These are phyloP conservation scores for Epipyxis sp. DNA, from an alignment of 108 stramenopile genomes.

Conservation along the genomic window DNA sequence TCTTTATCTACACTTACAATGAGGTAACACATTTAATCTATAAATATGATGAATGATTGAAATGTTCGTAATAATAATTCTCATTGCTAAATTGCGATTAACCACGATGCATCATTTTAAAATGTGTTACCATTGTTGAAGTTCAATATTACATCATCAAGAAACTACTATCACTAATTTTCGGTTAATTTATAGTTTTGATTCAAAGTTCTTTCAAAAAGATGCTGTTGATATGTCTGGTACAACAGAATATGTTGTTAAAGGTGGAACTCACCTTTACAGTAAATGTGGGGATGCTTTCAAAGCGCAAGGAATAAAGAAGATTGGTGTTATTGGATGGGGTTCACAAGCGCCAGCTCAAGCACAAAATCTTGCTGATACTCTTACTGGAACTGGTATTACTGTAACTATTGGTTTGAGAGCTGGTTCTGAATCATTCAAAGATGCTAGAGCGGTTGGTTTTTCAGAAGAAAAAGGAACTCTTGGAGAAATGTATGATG, in stretches of 20 bases:
- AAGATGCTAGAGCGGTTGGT: constrained; percentile 78
- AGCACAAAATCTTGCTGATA: constrained; percentile 89
- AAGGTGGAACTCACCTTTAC: constrained; percentile 94
- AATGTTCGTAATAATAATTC: too few relatives aligned
- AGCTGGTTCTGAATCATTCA: constrained; percentile 81
- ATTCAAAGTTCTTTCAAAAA: constrained; percentile 78
- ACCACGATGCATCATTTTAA: too few relatives aligned
- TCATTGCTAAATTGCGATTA: too few relatives aligned
- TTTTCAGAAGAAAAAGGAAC: constrained; percentile 84
- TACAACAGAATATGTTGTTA: constrained; percentile 86
- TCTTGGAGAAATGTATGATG: constrained; percentile 92
- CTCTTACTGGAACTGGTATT: constrained; percentile 76
- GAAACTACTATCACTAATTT: too few relatives aligned
- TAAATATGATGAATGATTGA: too few relatives aligned
- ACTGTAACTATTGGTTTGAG: constrained; percentile 88
- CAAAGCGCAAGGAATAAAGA: constrained; percentile 73
- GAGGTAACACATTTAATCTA: too few relatives aligned
- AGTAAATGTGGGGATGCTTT: constrained; percentile 85
- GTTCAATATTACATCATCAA: too few relatives aligned
- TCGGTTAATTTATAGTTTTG: constrained; percentile 52
- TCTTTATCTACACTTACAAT: too few relatives aligned
- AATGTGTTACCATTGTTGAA: too few relatives aligned
- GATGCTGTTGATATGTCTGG: constrained; percentile 77
- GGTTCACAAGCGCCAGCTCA: constrained; percentile 96
- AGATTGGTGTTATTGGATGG: constrained; percentile 96